A percentile compares a stretch with the other conserved stretches of the same genome.
Conservation (phyloP, 495 filamentous ascomycete genomes). For the Lophiostoma macrostomum region DNA sequence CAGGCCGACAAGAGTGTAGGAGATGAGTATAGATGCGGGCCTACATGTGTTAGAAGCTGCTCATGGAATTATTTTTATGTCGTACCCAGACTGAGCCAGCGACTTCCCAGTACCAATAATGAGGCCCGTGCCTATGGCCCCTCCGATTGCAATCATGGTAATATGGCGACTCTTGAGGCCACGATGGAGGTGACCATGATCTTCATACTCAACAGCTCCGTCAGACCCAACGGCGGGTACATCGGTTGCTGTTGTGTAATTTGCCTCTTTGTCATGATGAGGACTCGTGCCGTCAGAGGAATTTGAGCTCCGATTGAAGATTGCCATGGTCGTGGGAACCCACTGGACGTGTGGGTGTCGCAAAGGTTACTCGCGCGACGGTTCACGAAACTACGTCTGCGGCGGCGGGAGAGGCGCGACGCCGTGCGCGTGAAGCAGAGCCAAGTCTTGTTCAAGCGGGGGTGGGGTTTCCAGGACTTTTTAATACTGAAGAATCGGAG, state of each 20-base stretch:
- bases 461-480: neutral
- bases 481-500: too few relatives aligned
- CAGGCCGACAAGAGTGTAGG: conserved; percentile 58
- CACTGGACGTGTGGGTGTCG: too few relatives aligned
- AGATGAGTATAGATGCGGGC: conserved; percentile 69
- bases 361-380: too few relatives aligned
- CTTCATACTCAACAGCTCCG: conserved; percentile 19
- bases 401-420: conserved; percentile 21
- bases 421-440: conserved; percentile 3
- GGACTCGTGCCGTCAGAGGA: conserved; percentile 22
- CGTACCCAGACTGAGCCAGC: conserved; percentile 57
- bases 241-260: conserved; percentile 10
- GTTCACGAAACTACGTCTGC: conserved; percentile 16
- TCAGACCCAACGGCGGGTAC: neutral
- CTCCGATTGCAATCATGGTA: conserved; percentile 82
- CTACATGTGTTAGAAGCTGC: conserved; percentile 24
- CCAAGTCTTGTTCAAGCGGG: conserved; percentile 3
- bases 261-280: conserved; percentile 23
- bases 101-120: conserved; percentile 62
- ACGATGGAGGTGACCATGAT: conserved; percentile 49
- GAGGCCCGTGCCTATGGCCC: conserved; percentile 73
- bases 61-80: too few relatives aligned
- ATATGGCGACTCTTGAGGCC: conserved; percentile 65
- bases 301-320: conserved; percentile 27
- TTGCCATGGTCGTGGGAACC: too few relatives aligned